Evolutionary conservation across 1,284 basidiomycete genomes (phyloP).

Genomic region (Stereum hirsutum): DNA sequence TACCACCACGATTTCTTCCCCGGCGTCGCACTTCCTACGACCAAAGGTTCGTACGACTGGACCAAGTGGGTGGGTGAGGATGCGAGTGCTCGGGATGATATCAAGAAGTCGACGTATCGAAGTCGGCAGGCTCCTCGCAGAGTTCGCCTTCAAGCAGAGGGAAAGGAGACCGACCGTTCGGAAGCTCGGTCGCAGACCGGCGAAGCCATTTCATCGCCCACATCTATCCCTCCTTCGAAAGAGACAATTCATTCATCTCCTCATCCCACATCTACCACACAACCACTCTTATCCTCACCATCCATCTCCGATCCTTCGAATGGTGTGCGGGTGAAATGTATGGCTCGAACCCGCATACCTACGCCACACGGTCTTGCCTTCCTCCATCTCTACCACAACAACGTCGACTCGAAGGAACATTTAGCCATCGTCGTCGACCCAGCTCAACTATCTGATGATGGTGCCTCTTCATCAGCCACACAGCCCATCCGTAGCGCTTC

Average conservation of each 20-base stretch:
- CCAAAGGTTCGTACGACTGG: slow-evolving; percentile 49
- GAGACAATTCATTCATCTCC: too few relatives aligned
- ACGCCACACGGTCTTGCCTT: slow-evolving; percentile 94
- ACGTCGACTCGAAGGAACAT: slow-evolving; percentile 88
- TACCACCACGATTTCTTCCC: slow-evolving; percentile 67
- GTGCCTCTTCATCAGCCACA: slow-evolving; percentile 24
- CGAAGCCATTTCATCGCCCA: slow-evolving; percentile 18
- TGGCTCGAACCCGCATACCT: slow-evolving; percentile 95
- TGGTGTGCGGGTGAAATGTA: slow-evolving; percentile 73
- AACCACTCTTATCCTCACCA: slow-evolving; percentile 3
- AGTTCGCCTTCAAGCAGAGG: slow-evolving; percentile 32
- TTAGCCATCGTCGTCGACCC: slow-evolving; percentile 95
- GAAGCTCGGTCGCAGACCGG: slow-evolving; percentile 14
- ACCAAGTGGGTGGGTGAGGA: slow-evolving; percentile 40
- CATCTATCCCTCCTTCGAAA: slow-evolving; percentile 14
- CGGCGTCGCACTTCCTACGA: slow-evolving; percentile 38
- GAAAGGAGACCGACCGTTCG: slow-evolving; percentile 17
- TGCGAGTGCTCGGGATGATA: slow-evolving; percentile 21
- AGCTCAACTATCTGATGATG: slow-evolving; percentile 56
- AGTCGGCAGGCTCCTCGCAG: slow-evolving; percentile 67
- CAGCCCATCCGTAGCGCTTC: slow-evolving; percentile 73
- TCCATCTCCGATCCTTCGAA: slow-evolving; percentile 7
- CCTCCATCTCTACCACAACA: slow-evolving; percentile 93
- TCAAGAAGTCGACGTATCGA: slow-evolving; percentile 44
- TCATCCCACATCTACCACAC: slow-evolving; percentile 6